Base-by-base conservation (phyloP, 2,329 filamentous ascomycete genomes). In the Alternaria sp. region DNA sequence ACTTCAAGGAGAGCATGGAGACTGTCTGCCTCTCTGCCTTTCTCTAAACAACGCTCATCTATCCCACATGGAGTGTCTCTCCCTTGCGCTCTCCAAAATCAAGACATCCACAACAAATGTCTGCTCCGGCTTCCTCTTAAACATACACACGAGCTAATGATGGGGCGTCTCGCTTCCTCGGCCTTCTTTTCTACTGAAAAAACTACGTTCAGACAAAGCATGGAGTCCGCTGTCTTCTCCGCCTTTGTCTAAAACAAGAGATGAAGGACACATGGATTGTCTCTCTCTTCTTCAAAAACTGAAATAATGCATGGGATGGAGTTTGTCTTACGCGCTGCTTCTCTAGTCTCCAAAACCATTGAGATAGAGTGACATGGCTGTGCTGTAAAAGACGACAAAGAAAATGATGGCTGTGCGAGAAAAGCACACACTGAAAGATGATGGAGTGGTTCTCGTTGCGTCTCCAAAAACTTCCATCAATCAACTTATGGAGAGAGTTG, bases 91-190 rank as follows among this genome's bases (percentile, higher is more conserved):
- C 4, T 37, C 15, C 15, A 37, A 37, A 37, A 8, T 25, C 25
- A 3, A 25, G 25, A n/a, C n/a, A n/a, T n/a, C n/a, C n/a, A n/a
- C n/a, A n/a, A n/a, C 15, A 37, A 37, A 37, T 33, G 30, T 33
- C 30, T 37, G 14, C 15, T 37, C 33, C 33, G 2, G 33, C 33
- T 37, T 37, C 7, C 33, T 37, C 15, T 3, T 1, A 37, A 37
- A n/a, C 4, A 5, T 2, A 5, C 7, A n/a, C 5, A 3, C 15
- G 0, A 1, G 2, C 2, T 9, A 0, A 0, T 0, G 15, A 37
- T 37, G 33, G 33, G 0, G 33, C 10, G 2, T 10, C 7, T n/a
- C 33, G 33, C 33, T 37, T 37, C 33, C 33, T 5, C 15, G 2
- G 2, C 8, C 8, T 37, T 9, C 33, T n/a, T 37, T 37, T 37